A percentile compares a stretch with the other conserved stretches of the same genome.
Conservation (phyloP, 139 green algal species). For the Chlorella sp. region DNA sequence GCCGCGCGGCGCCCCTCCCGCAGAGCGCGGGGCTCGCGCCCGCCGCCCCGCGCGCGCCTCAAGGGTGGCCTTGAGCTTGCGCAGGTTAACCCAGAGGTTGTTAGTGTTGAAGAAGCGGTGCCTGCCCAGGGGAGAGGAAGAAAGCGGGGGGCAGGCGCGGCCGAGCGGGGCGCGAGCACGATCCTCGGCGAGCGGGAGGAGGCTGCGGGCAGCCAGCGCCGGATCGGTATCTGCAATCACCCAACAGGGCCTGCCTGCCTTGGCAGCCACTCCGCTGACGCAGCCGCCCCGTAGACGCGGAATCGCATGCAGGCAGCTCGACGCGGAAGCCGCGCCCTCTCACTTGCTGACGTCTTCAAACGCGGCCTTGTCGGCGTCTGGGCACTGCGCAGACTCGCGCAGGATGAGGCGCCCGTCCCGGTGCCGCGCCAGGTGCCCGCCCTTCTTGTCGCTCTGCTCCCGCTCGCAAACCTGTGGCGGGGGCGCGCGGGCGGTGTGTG, state of each 20-base stretch:
- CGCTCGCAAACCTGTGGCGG: conserved; percentile 75
- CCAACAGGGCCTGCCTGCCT: not conserved
- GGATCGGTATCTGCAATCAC: too few relatives aligned
- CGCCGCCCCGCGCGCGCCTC: conserved; percentile 35
- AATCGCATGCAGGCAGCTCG: too few relatives aligned
- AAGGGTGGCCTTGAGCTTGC: conserved; percentile 58
- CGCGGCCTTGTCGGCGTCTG: conserved; percentile 76
- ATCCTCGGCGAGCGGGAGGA: too few relatives aligned
- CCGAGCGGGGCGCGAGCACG: not conserved
- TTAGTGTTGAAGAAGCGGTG: conserved; percentile 97
- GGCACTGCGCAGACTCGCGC: conserved; percentile 87
- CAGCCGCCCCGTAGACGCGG: too few relatives aligned
- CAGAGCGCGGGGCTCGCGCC: too few relatives aligned
- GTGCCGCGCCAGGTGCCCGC: conserved; percentile 79
- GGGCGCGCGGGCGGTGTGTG: too few relatives aligned
- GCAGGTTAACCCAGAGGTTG: conserved; percentile 92
- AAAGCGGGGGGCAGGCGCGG: not conserved
- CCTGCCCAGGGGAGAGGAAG: conserved; percentile 26
- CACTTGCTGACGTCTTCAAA: conserved; percentile 88
- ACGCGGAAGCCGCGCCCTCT: too few relatives aligned
- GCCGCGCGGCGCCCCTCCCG: too few relatives aligned
- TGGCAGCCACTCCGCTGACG: too few relatives aligned
- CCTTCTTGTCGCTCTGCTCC: conserved; percentile 92
- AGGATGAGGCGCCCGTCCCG: conserved; percentile 76
- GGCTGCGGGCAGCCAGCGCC: too few relatives aligned